Evolutionary conservation across 2,329 filamentous ascomycete species (phyloP), one percentile per base, ranked within the genome.

Genomic region (Ciborinia camelliae): DNA sequence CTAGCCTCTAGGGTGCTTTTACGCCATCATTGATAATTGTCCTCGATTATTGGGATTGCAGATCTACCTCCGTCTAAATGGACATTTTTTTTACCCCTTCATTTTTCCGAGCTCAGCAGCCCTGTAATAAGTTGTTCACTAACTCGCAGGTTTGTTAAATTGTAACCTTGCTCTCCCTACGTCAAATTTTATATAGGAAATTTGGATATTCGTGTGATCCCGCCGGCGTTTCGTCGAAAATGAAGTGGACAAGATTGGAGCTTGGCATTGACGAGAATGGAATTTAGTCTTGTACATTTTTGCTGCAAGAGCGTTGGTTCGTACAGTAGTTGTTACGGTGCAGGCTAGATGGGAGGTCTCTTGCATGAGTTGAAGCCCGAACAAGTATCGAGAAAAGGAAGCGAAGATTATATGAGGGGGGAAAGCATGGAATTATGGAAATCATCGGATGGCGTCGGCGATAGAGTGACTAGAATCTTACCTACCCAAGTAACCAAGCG

Each of bases 351-450:
- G 54, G 37, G 20, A 57, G 39, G 54, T 45, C 30, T 57, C 39
- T 45, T 57, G 54, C 54, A 57, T 57, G 37, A 30, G 10, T 26
- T 43, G 54, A 57, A 45, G 54, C 37, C 37, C 54, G 30, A 60
- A 60, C 26, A 14, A 39, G 10, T 53, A 53, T 32, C 20, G 37
- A 43, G 39, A 37, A 54, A 32, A 20, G 37, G 47, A 51, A 50
- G 47, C 45, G 60, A 52, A 28, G 4, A 32, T 28, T 18, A 20
- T 18, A 26, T 28, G 23, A 62, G 47, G 37, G 45, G 48, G 32
- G 35, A 20, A 35, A 52, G 37, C 8, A 12, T 23, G 15, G 39
- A 39, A 62, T 43, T 18, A 28, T 61, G 58, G 47, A 18, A 51
- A 61, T n/a, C 23, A n/a, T 20, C 60, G 60, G 47, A 54, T 54